Evolutionary conservation across 1,139 yeast genomes (phyloP).

Genomic region (Yamadazyma atlantica): DNA sequence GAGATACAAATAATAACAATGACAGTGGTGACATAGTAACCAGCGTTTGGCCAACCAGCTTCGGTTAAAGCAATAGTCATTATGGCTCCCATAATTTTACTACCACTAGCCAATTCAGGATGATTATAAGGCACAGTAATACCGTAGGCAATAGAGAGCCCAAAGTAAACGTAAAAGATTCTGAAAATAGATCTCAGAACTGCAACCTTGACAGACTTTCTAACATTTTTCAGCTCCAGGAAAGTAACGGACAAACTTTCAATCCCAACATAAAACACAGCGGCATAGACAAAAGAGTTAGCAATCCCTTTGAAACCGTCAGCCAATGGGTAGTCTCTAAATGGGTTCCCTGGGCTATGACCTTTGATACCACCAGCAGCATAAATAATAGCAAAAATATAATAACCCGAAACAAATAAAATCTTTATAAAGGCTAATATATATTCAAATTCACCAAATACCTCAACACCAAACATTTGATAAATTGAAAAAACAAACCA

Average conservation of each 20-base stretch:
- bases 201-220: slow-evolving; percentile 51
- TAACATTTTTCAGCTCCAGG: slow-evolving; percentile 62
- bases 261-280: slow-evolving; percentile 67
- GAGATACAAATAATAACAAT: slow-evolving; percentile 40
- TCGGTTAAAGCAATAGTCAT: slow-evolving; percentile 61
- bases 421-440: slow-evolving; percentile 38
- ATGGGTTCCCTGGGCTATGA: slow-evolving; percentile 42
- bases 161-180: slow-evolving; percentile 38
- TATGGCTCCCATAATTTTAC: slow-evolving; percentile 54
- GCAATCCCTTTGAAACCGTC: slow-evolving; percentile 41
- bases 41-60: slow-evolving; percentile 44
- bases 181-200: slow-evolving; percentile 51
- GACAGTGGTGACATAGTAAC: slow-evolving; percentile 42
- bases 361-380: slow-evolving; percentile 44
- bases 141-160: slow-evolving; percentile 39
- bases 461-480: slow-evolving; percentile 39
- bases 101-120: slow-evolving; percentile 31
- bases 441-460: slow-evolving; percentile 47
- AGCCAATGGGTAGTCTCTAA: slow-evolving; percentile 40
- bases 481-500: slow-evolving; percentile 36
- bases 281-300: slow-evolving; percentile 48
- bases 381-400: slow-evolving; percentile 39
- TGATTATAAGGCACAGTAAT: slow-evolving; percentile 42
- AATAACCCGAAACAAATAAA: slow-evolving; percentile 41
- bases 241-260: slow-evolving; percentile 67